Conservation (phyloP, 768 basidiomycete genomes). For the Ephemerocybe angulata region DNA sequence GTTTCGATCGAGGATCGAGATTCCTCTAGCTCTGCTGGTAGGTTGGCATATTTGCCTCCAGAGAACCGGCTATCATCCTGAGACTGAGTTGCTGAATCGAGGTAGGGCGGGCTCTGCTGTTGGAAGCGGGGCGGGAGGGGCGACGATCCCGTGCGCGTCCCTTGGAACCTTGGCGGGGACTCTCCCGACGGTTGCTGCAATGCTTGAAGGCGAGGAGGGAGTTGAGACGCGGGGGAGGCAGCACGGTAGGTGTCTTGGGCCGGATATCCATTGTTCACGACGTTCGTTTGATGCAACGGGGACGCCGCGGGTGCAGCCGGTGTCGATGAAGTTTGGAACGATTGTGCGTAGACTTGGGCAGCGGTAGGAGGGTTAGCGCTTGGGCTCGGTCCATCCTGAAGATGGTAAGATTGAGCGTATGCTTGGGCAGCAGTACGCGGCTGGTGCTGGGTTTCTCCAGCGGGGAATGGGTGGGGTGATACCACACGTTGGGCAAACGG, state of each 20-base stretch:
- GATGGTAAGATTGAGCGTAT: conserved; percentile 18
- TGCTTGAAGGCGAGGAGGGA: conserved; percentile 25
- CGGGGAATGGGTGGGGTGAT: conserved; percentile 1
- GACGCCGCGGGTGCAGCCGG: too few species aligned
- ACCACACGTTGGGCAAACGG: conserved; percentile 1
- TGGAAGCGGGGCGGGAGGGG: conserved; percentile 25
- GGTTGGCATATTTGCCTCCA: not conserved
- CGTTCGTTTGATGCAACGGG: too few species aligned
- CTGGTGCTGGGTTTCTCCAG: too few species aligned
- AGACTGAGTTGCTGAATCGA: too few species aligned
- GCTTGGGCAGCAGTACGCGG: conserved; percentile 14
- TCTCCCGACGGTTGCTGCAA: conserved; percentile 16
- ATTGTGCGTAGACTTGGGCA: conserved; percentile 18
- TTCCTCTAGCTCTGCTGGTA: conserved; percentile 15
- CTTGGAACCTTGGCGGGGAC: conserved; percentile 5
- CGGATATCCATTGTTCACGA: too few species aligned
- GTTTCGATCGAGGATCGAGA: conserved; percentile 13
- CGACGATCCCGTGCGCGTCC: not conserved
- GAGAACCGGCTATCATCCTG: conserved; percentile 11
- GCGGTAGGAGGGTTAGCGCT: conserved; percentile 9
- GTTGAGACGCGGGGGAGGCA: too few species aligned
- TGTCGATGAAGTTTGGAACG: conserved; percentile 16
- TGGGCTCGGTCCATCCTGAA: not conserved
- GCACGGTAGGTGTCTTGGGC: too few species aligned
- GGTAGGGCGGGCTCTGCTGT: too few species aligned